Evolutionary conservation across 257 asterid genomes (phyloP).

Genomic region (Paraleonurus japonicus): DNA sequence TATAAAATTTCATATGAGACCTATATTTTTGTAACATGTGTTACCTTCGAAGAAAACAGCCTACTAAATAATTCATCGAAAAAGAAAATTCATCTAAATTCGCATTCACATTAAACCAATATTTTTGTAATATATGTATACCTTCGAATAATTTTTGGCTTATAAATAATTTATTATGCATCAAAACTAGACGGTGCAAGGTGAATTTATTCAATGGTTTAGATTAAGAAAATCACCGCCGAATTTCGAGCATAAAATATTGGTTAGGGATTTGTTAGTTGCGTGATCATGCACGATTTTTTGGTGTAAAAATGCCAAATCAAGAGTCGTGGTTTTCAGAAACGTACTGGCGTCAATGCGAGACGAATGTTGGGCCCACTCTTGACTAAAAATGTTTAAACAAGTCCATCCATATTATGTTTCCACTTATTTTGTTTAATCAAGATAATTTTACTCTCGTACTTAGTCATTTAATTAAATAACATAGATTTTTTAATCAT

Average conservation of each 20-base stretch:
- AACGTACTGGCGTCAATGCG: conserved; percentile 9
- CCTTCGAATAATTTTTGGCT: neutral
- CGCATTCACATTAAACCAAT: too few relatives aligned
- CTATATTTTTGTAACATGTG: too few relatives aligned
- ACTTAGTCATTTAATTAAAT: neutral
- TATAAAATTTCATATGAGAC: too few relatives aligned
- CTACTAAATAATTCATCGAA: too few relatives aligned
- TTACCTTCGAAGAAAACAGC: too few relatives aligned
- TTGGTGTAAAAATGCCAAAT: conserved; percentile 2
- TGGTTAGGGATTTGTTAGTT: conserved; percentile 17
- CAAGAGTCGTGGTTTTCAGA: conserved; percentile 9
- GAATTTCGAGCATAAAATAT: conserved; percentile 7
- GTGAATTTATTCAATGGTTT: neutral
- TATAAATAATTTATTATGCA: neutral
- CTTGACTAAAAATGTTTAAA: conserved; percentile 11
- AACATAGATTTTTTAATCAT: neutral
- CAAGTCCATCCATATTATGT: neutral
- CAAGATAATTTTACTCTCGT: neutral
- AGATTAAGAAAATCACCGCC: neutral
- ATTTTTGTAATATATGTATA: too few relatives aligned
- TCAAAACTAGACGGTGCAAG: neutral
- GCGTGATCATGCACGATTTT: conserved; percentile 7
- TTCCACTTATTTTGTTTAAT: neutral
- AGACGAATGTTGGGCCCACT: conserved; percentile 28
- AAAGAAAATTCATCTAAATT: too few relatives aligned